A percentile compares a stretch with the other conserved stretches of the same genome.
These are phyloP conservation scores for Gracilaria vermiculophylla DNA, from an alignment of 23 red algal genomes.

Conservation along the genomic window DNA sequence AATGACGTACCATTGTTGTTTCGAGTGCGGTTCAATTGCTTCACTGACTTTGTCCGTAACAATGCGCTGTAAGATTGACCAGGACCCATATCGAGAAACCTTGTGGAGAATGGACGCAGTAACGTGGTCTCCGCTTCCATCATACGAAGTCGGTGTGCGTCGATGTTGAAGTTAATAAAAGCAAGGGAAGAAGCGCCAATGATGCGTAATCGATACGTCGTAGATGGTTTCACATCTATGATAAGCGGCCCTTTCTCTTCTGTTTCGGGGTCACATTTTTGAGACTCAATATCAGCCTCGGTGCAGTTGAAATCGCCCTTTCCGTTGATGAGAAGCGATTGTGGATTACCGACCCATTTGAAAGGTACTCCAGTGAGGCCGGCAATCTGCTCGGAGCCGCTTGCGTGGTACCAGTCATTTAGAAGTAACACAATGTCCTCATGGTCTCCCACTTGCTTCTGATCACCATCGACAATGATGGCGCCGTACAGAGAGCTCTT, in stretches of 20 bases:
- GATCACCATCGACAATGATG: conserved; percentile 44
- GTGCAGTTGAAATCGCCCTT: conserved; percentile 41
- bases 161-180: conserved; percentile 54
- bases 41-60: conserved; percentile 18
- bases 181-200: conserved; percentile 39
- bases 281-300: not conserved
- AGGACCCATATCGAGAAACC: conserved; percentile 26
- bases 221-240: conserved; percentile 25
- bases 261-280: not conserved
- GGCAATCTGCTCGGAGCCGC: not conserved
- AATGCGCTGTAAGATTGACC: conserved; percentile 48
- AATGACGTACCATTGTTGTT: conserved; percentile 1
- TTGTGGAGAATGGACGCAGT: conserved; percentile 7
- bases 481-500: conserved; percentile 45
- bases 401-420: conserved; percentile 44
- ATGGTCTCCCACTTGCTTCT: not conserved
- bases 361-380: conserved; percentile 11
- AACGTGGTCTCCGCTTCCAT: conserved; percentile 32
- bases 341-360: conserved; percentile 36
- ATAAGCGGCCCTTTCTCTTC: conserved; percentile 11
- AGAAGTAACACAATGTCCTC: conserved; percentile 18
- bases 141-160: conserved; percentile 8
- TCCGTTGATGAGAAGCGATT: conserved; percentile 44
- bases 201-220: conserved; percentile 28
- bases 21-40: conserved; percentile 1